A percentile compares a stretch with the other conserved stretches of the same genome.
Conservation (phyloP, 78 protist species). For the slime mould (Dictyostelium discoideum) region DNA sequence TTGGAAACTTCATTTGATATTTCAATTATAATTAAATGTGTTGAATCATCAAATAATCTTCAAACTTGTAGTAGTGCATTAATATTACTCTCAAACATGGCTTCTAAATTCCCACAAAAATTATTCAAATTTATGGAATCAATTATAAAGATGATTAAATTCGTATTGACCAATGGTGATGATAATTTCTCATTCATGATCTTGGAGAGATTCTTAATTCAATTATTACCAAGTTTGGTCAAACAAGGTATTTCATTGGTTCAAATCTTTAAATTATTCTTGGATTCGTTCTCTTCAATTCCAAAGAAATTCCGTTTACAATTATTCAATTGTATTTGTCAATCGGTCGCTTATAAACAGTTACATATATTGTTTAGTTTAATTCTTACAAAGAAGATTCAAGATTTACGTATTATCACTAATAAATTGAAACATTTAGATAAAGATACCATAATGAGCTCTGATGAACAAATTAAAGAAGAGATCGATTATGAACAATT, state of each 20-base stretch:
- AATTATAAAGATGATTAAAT: conserved; percentile 30
- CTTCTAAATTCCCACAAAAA: background rate
- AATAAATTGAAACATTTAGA: background rate
- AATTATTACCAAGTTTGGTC: background rate
- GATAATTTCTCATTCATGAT: conserved; percentile 27
- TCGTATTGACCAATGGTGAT: conserved; percentile 17
- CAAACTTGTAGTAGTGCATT: conserved; percentile 49
- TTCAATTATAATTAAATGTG: background rate
- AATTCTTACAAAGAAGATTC: conserved; percentile 13
- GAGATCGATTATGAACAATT: conserved; percentile 20
- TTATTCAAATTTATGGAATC: conserved; percentile 15
- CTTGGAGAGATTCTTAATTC: background rate
- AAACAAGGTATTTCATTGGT: background rate
- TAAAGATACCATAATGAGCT: background rate
- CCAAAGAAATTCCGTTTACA: conserved; percentile 20
- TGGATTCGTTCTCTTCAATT: conserved; percentile 13
- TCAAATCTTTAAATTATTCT: background rate
- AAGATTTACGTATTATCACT: conserved; percentile 11
- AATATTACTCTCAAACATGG: background rate
- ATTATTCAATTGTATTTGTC: background rate
- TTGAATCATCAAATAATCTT: background rate
- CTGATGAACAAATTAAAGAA: conserved; percentile 12
- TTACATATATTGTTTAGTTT: background rate
- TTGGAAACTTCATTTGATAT: conserved; percentile 1
- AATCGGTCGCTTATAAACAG: conserved; percentile 22